These are phyloP conservation scores for Yarrowia sp. DNA, from an alignment of 805 yeast genomes.

Conservation along the genomic window DNA sequence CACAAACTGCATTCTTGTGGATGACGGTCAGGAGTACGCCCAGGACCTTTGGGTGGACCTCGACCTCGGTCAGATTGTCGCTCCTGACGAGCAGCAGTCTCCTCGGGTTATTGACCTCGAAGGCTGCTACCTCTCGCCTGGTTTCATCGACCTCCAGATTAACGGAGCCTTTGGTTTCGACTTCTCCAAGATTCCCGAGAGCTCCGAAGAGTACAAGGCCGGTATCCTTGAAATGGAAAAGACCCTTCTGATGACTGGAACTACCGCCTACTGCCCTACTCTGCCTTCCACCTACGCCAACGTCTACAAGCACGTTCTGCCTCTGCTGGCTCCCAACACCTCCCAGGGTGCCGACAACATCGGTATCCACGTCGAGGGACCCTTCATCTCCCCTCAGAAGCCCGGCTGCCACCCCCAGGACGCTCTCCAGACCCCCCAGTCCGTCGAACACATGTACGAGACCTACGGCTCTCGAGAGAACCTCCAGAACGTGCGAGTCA, in stretches of 20 bases:
- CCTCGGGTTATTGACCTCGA: slow-evolving; percentile 54
- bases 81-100: slow-evolving; percentile 35
- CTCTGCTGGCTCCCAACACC: slow-evolving; percentile 53
- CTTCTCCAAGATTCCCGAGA: slow-evolving; percentile 52
- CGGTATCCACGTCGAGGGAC: slow-evolving; percentile 70
- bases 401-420: slow-evolving; percentile 62
- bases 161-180: slow-evolving; percentile 66
- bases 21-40: slow-evolving; percentile 43
- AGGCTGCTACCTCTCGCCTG: slow-evolving; percentile 61
- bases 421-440: slow-evolving; percentile 53
- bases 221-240: slow-evolving; percentile 42
- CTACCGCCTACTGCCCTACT: slow-evolving; percentile 64
- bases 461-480: slow-evolving; percentile 56
- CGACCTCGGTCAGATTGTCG: slow-evolving; percentile 54
- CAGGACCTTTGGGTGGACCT: slow-evolving; percentile 56
- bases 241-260: slow-evolving; percentile 58
- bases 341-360: slow-evolving; percentile 48
- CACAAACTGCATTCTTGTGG: slow-evolving; percentile 20
- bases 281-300: slow-evolving; percentile 60
- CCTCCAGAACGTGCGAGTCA: slow-evolving; percentile 50
- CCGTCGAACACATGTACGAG: slow-evolving; percentile 47
- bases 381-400: slow-evolving; percentile 58
- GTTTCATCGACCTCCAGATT: slow-evolving; percentile 63
- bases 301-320: slow-evolving; percentile 58
- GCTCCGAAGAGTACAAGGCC: slow-evolving; percentile 42